Conservation (phyloP, 805 yeast species). For the Jamesozyma spencerorum region DNA sequence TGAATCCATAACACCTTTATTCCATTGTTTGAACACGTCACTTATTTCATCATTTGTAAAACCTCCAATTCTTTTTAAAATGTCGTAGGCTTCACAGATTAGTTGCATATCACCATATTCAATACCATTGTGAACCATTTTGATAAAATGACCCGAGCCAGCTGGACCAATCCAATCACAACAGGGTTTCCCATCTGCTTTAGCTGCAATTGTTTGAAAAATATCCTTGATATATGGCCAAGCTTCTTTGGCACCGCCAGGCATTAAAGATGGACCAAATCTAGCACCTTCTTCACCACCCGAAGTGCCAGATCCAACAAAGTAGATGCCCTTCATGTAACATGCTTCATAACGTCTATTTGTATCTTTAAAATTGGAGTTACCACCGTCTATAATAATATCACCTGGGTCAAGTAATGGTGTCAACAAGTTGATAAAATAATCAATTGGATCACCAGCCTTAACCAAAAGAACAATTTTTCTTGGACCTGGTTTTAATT, state of each 20-base stretch:
- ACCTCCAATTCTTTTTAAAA: conserved; percentile 89
- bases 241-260: conserved; percentile 96
- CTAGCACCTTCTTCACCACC: conserved; percentile 99
- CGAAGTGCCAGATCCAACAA: conserved; percentile 98
- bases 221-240: conserved; percentile 98
- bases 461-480: conserved; percentile 88
- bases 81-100: conserved; percentile 95
- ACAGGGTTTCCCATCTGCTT: conserved; percentile 97
- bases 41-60: conserved; percentile 87
- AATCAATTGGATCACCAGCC: conserved; percentile 94
- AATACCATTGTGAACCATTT: conserved; percentile 99
- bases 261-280: conserved; percentile 98
- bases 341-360: conserved; percentile 93
- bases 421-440: conserved; percentile 75
- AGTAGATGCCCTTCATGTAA: conserved; percentile 75
- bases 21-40: conserved; percentile 87
- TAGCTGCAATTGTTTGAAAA: conserved; percentile 93
- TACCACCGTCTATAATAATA: conserved; percentile 98
- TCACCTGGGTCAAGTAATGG: conserved; percentile 94
- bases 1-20: conserved; percentile 94
- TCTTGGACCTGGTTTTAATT: conserved; percentile 88
- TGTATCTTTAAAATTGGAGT: conserved; percentile 98
- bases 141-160: conserved; percentile 97
- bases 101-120: conserved; percentile 99
- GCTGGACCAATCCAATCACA: conserved; percentile 99